Base-by-base conservation (phyloP, 2,329 filamentous ascomycete genomes). In the Fusarium austroafricanum region DNA sequence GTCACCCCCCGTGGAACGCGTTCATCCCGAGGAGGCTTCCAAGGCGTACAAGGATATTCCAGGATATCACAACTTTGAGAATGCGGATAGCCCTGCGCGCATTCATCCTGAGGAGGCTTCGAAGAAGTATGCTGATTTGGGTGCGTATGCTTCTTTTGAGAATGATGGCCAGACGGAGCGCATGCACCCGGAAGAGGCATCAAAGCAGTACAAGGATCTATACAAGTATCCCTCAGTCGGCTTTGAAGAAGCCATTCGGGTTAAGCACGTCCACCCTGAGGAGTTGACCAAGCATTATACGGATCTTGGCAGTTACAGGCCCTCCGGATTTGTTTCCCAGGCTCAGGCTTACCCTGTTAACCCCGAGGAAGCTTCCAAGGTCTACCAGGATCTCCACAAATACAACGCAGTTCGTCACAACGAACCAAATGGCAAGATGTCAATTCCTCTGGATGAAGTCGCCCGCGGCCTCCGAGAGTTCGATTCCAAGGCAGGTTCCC, bases 301-400 rank as follows among this genome's bases (percentile, higher is more conserved):
- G 10, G 83, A 85, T 54, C 75, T 84, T 49, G 74, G 75, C 52
- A 75, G 79, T 55, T 84, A 85, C 64, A 70, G 71, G n/a, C 71
- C 73, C 3, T 65, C 68, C 20, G 61, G 63, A 6, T 78, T 79
- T 50, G 76, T 76, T 37, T 71, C 73, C 10, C 66, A 72, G 31
- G 70, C 58, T 44, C 60, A 70, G 28, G 67, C 70, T 10, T 73
- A 76, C 29, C 75, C 75, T 3, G 62, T 65, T 17, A 71, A 79
- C 31, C 75, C 78, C 2, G 79, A 80, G 63, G 77, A 80, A 61
- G 73, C 71, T 8, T 71, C 76, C 21, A 79, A 79, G 71, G 69
- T 72, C 33, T 83, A 82, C 55, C 77, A 77, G 50, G 82, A 84
- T 47, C 74, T 84, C 37, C 74, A 78, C 33, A 75, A 75, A 23